Conservation (phyloP, 805 yeast genomes). For the Nakazawaea wickerhamii region DNA sequence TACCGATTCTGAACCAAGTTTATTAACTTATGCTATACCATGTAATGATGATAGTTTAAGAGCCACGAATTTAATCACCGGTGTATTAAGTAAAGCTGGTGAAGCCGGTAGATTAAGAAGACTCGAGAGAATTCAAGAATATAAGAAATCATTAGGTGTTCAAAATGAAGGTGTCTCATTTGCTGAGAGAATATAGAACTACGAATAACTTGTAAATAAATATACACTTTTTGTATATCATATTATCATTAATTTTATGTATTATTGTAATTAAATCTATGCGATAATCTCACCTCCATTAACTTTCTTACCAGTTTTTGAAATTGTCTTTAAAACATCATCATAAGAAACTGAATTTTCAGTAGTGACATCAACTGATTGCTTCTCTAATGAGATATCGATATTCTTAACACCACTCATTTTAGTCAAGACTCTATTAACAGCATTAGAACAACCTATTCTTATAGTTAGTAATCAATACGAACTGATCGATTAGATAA, state of each 20-base stretch:
- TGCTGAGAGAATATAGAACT: slow-evolving; percentile 6
- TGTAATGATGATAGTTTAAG: slow-evolving; percentile 91
- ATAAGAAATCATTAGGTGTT: slow-evolving; percentile 27
- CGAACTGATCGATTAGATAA: not conserved
- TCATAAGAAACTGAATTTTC: slow-evolving; percentile 56
- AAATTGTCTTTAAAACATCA: slow-evolving; percentile 70
- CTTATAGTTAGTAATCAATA: too few species aligned
- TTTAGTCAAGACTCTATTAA: slow-evolving; percentile 65
- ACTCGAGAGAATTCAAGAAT: slow-evolving; percentile 31
- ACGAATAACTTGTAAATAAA: slow-evolving; percentile 4
- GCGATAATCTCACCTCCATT: slow-evolving; percentile 53
- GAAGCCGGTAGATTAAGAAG: slow-evolving; percentile 66
- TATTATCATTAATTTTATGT: not conserved
- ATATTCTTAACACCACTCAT: slow-evolving; percentile 70
- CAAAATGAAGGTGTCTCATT: slow-evolving; percentile 15
- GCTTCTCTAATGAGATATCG: slow-evolving; percentile 73
- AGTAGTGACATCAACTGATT: slow-evolving; percentile 75
- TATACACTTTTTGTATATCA: not conserved
- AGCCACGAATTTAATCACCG: slow-evolving; percentile 71
- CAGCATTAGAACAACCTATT: slow-evolving; percentile 84
- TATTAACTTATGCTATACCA: slow-evolving; percentile 92
- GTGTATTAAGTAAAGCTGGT: slow-evolving; percentile 83
- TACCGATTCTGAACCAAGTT: slow-evolving; percentile 86
- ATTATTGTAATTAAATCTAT: slow-evolving; percentile 23
- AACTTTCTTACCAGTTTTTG: slow-evolving; percentile 88